Base-by-base conservation (phyloP, 805 yeast genomes). In the Ascoidea rubescens region DNA sequence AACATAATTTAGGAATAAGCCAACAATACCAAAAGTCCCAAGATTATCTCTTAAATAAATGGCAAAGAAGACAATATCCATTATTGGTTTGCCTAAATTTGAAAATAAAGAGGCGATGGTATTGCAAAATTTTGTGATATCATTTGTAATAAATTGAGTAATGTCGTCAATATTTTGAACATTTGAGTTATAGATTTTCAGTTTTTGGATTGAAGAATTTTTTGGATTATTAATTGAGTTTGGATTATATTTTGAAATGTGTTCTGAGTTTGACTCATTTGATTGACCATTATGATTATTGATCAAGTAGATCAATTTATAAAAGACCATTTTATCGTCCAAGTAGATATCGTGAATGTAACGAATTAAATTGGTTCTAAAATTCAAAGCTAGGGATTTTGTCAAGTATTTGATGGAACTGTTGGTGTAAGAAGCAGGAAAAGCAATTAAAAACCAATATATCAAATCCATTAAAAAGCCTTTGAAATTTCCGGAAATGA, bases 391-490 rank as follows among this genome's bases (percentile, higher is more conserved):
- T 54, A 90, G 69, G 59, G 87, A 75, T 60, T 82, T 78, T 52
- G 89, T 86, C 58, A 90, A 68, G 60, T 77, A 87, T 62, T 84
- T 86, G 62, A 90, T 90, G 53, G 91, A 89, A 49, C 96, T 84
- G 66, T 90, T 90, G 37, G 96, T 85, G 65, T 87, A 90, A 2
- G 93, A 82, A 0, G 96, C 95, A 1, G 98, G 98, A 56, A 90
- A 79, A 0, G 96, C 96, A 62, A 90, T 81, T 54, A 86, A 67
- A 54, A 90, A 78, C 97, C 97, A 90, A 65, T 85, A 84, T 7
- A 79, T 75, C 64, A 90, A 71, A 64, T 90, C 96, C 54, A 86
- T 71, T 46, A 80, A 64, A 59, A 90, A 90, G 51, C 82, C 82
- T 57, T 71, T 75, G 17, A 89, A 87, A 57, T 83, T 80, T 16